phyloP scores from a whole-genome alignment of 2,329 filamentous ascomycete species.

The Penicillium sp. region DNA sequence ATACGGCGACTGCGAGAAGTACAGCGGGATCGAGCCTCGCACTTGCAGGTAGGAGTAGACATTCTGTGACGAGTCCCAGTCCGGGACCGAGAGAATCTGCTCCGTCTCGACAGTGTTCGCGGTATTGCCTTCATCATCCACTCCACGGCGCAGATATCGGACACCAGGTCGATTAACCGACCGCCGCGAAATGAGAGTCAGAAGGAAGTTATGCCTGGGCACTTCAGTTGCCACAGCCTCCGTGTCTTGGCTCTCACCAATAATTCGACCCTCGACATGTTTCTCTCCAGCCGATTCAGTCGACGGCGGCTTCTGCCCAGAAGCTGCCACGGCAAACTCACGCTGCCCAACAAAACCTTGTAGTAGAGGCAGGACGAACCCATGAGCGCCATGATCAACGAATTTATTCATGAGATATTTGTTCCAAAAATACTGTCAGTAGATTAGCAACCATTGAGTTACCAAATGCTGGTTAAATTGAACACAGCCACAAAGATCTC shows the following conservation, averaged over 20 bases:
- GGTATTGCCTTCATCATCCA: conserved; percentile 84
- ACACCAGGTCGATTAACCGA: conserved; percentile 84
- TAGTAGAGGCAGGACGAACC: conserved; percentile 76
- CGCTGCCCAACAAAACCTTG: conserved; percentile 93
- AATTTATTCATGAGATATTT: conserved; percentile 72
- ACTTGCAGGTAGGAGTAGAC: conserved; percentile 84
- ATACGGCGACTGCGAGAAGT: conserved; percentile 94
- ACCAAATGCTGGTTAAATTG: not conserved
- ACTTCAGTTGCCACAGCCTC: conserved; percentile 27
- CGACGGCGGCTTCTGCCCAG: conserved; percentile 17
- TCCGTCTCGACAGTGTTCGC: conserved; percentile 96
- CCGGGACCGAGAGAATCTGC: conserved; percentile 76
- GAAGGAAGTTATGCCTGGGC: conserved; percentile 59
- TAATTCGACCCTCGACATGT: conserved; percentile 29
- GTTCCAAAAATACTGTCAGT: conserved; percentile 82
- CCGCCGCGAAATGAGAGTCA: conserved; percentile 91
- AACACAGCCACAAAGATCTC: not conserved
- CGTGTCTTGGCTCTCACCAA: conserved; percentile 47
- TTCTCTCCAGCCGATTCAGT: conserved; percentile 16
- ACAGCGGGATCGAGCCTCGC: conserved; percentile 88
- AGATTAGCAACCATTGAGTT: conserved; percentile 7
- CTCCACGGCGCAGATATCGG: conserved; percentile 83
- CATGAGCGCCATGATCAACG: conserved; percentile 69
- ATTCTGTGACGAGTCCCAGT: conserved; percentile 63
- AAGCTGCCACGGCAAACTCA: conserved; percentile 69